These are phyloP conservation scores for Irpex sp. DNA, from an alignment of 1,284 basidiomycete genomes.

Conservation along the genomic window DNA sequence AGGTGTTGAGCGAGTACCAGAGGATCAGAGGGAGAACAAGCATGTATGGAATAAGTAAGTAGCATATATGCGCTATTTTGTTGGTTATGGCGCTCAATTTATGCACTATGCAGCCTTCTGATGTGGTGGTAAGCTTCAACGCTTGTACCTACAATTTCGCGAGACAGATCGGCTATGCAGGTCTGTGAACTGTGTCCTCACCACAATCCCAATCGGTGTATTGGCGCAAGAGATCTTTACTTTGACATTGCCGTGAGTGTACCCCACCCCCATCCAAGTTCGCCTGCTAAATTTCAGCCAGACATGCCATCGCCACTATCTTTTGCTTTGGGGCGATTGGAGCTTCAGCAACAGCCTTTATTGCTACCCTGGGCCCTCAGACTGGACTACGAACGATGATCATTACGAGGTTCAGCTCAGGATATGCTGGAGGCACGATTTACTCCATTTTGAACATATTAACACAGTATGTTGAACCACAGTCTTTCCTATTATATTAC, in stretches of 20 bases:
- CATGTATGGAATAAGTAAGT: constrained; percentile 47
- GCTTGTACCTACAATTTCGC: neutral
- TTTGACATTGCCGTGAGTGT: constrained; percentile 43
- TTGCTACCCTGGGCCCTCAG: constrained; percentile 55
- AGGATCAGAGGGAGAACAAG: constrained; percentile 39
- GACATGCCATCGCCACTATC: constrained; percentile 37
- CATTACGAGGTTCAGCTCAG: constrained; percentile 49
- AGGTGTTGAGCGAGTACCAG: constrained; percentile 47
- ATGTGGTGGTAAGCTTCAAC: constrained; percentile 40
- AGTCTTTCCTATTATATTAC: neutral
- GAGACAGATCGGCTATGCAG: constrained; percentile 18
- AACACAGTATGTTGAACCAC: constrained; percentile 35
- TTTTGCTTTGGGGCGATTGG: constrained; percentile 41
- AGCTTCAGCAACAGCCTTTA: constrained; percentile 38
- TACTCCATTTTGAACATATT: constrained; percentile 56
- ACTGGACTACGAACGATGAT: constrained; percentile 62
- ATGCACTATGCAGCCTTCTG: constrained; percentile 28
- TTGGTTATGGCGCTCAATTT: neutral
- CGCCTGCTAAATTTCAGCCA: constrained; percentile 14
- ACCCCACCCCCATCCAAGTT: neutral
- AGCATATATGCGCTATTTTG: neutral
- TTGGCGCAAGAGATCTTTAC: constrained; percentile 48
- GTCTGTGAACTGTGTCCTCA: constrained; percentile 45
- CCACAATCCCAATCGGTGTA: constrained; percentile 53
- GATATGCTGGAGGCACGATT: constrained; percentile 49